phyloP scores from a whole-genome alignment of 1,284 basidiomycete genomes.

The Cerrena zonata region DNA sequence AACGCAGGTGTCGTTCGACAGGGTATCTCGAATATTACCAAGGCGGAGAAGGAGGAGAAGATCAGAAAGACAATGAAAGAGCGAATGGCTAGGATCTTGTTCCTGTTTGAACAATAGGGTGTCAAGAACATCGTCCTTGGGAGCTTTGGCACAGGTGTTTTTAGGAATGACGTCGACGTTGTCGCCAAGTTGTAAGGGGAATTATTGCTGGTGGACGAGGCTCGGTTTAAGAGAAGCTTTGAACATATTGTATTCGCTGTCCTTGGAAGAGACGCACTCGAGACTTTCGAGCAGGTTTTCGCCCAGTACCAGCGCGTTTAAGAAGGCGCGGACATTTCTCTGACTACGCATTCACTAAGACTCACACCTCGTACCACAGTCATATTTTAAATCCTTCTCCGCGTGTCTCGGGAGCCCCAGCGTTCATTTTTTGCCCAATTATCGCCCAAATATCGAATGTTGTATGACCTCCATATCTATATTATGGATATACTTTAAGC shows the following conservation, averaged over 20 bases:
- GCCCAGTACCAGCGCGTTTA: neutral
- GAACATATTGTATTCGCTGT: slow-evolving; percentile 61
- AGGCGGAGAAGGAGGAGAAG: slow-evolving; percentile 40
- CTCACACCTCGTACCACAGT: neutral
- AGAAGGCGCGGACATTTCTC: neutral
- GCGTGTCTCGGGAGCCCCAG: neutral
- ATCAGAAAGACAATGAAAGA: slow-evolving; percentile 59
- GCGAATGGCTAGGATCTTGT: slow-evolving; percentile 60
- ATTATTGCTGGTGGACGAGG: slow-evolving; percentile 39
- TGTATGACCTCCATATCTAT: too few species aligned
- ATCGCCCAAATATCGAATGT: too few species aligned
- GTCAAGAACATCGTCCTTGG: slow-evolving; percentile 58
- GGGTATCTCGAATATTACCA: slow-evolving; percentile 26
- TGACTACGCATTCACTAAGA: neutral
- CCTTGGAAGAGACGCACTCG: slow-evolving; percentile 46
- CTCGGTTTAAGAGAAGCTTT: slow-evolving; percentile 53
- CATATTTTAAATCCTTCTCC: neutral
- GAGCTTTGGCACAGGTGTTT: slow-evolving; percentile 71
- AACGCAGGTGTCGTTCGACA: slow-evolving; percentile 55
- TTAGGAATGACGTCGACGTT: slow-evolving; percentile 51
- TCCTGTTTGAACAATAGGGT: slow-evolving; percentile 55
- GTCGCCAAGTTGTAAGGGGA: slow-evolving; percentile 38
- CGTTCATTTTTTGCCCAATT: neutral
- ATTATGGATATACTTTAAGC: too few species aligned
- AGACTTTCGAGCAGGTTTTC: slow-evolving; percentile 42